Base-by-base conservation (phyloP, 2,329 filamentous ascomycete genomes). In the Xylariaceae sp. region DNA sequence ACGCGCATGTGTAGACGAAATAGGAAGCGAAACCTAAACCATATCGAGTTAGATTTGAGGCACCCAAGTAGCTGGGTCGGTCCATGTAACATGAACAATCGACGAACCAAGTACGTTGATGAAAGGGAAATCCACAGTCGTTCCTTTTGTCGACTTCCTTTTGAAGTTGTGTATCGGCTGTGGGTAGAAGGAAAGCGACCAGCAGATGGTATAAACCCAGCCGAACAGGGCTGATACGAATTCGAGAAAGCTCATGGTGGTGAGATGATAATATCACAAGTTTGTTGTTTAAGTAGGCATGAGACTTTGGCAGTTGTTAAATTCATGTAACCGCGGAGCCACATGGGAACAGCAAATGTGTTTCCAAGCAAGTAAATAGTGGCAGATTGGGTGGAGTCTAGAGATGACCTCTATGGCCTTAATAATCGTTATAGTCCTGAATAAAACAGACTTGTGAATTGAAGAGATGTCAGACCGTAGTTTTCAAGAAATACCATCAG, bases 171-270 rank as follows among this genome's bases (percentile, higher is more conserved):
- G 74, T 44, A 94, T 65, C 5, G 85, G 79, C 60, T 97, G 92
- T 2, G 90, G 89, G 61, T 97, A 97, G 67, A 96, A 97, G 12
- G 88, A 94, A 12, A 82, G 66, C 9, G 85, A 90, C 90, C 90
- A 92, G 62, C 76, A 79, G 34, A 81, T 48, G 48, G 78, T 82
- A 64, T 89, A 89, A 56, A 82, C 65, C 83, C 85, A 88, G 61
- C 85, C 85, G 52, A 85, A 76, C 21, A 83, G 56, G 56, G 68
- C 73, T 35, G 74, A 79, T 13, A 77, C 38, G 41, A 70, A 52
- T 19, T 59, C 50, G 42, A 80, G 69, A 47, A 76, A 66, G 37
- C 57, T 55, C 58, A 61, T 61, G 46, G 24, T 48, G 40, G 9
- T 11, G 34, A n/a, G n/a, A n/a, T n/a, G n/a, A n/a, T 24, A 24